Percentiles rank a stretch among this genome's conserved stretches.
phyloP scores from a whole-genome alignment of 148 eudicot genomes.

The Heliosperma pusillum region DNA sequence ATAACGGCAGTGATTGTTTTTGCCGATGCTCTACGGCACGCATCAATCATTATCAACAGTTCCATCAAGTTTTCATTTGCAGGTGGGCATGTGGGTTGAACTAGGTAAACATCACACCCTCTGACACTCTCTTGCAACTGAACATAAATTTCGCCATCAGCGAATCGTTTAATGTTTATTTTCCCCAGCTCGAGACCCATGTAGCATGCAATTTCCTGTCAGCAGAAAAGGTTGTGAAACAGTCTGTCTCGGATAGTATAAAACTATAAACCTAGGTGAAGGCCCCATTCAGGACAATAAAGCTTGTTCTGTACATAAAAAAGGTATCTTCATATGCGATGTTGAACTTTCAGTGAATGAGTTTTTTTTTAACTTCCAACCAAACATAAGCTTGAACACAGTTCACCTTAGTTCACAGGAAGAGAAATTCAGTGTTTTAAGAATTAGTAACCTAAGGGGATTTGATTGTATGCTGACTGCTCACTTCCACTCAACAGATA shows the following conservation, averaged over 20 bases:
- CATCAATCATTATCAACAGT: slow-evolving; percentile 88
- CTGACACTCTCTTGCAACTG: slow-evolving; percentile 96
- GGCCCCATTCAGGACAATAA: neutral
- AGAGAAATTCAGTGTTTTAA: neutral
- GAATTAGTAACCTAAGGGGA: neutral
- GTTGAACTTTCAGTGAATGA: neutral
- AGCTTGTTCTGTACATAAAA: neutral
- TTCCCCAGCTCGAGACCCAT: slow-evolving; percentile 90
- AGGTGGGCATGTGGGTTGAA: slow-evolving; percentile 94
- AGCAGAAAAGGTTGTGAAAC: slow-evolving; percentile 12
- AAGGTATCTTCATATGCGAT: neutral
- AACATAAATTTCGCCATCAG: slow-evolving; percentile 95
- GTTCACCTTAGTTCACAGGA: neutral
- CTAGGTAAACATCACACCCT: slow-evolving; percentile 91
- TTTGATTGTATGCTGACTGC: no score
- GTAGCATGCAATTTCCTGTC: slow-evolving; percentile 89
- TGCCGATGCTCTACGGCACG: slow-evolving; percentile 95
- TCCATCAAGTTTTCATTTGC: slow-evolving; percentile 98
- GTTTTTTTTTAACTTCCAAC: neutral
- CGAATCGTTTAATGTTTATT: slow-evolving; percentile 75
- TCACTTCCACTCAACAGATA: neutral
- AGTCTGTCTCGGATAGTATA: neutral
- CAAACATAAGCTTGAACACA: neutral
- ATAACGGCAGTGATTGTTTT: slow-evolving; percentile 92
- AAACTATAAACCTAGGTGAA: neutral